Evolutionary conservation across 768 basidiomycete genomes (phyloP).

Genomic region (Gymnopilus dilepis): DNA sequence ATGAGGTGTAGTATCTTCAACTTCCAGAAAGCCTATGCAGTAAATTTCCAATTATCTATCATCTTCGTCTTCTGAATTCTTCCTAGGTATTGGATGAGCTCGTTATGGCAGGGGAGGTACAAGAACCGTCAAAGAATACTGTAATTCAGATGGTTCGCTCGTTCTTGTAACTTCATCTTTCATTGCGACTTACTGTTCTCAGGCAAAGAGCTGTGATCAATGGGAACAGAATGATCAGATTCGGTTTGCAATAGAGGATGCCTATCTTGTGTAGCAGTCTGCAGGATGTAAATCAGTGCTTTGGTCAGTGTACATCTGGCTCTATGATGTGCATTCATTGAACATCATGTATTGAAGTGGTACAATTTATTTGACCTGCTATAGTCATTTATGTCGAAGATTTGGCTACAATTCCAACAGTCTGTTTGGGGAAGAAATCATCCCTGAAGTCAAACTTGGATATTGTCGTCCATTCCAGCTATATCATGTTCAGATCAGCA

Average conservation of each 20-base stretch:
- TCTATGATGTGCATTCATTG: too few species aligned
- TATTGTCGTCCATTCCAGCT: conserved; percentile 64
- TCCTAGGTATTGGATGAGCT: conserved; percentile 87
- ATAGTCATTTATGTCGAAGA: neutral
- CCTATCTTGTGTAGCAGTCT: neutral
- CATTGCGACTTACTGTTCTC: neutral
- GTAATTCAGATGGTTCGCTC: conserved; percentile 46
- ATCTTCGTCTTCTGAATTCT: neutral
- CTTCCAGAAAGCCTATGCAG: conserved; percentile 95
- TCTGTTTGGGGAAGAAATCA: conserved; percentile 47
- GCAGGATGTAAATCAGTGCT: neutral
- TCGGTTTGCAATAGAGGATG: conserved; percentile 5
- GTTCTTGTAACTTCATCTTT: neutral
- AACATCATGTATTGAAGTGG: too few species aligned
- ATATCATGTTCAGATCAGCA: neutral
- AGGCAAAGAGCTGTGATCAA: conserved; percentile 17
- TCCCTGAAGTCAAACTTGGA: conserved; percentile 63
- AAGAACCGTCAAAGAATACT: conserved; percentile 85
- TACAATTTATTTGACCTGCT: neutral
- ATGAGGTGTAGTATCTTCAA: conserved; percentile 80
- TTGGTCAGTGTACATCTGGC: too few species aligned
- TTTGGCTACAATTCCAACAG: neutral
- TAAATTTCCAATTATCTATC: conserved; percentile 29
- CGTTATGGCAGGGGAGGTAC: conserved; percentile 91
- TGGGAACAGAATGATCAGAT: conserved; percentile 17